Base-by-base conservation (phyloP, 2,329 filamentous ascomycete species). In the Helminthosporium solani region DNA sequence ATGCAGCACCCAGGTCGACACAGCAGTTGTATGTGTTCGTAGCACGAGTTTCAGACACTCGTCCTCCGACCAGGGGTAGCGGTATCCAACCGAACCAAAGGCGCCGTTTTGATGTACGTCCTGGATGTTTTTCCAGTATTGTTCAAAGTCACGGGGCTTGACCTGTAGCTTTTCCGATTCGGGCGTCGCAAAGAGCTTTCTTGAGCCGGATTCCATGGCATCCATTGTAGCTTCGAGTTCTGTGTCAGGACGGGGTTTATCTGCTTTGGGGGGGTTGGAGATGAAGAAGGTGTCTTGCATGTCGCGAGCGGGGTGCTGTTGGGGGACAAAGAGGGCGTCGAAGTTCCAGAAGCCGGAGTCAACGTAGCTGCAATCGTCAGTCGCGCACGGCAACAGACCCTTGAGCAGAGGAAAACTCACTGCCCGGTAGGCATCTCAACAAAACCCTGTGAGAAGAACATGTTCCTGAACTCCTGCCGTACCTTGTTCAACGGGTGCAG, bases 261-360 rank as follows among this genome's bases (percentile, higher is more conserved):
- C 90, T 30, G 90, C 91, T 47, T 73, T 74, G 49, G 83, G 78
- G 36, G 94, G 94, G 65, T 99, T 91, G 33, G 90, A 90, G 64
- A 97, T 92, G 78, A 96, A 99, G 78, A 97, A 97, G 46, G 94
- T 97, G 66, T 99, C 94, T 78, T 99, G 94, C 57, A 96, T 80
- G 70, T 99, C 94, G 68, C 94, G 89, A 49, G 94, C 94, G 41
- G 94, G 94, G 72, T 99, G 94, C 79, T 99, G 94, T 75, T 95
- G 94, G 23, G 92, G 92, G 42, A 97, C 92, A 72, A 92, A 96
- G 53, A 99, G 88, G 19, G 91, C 85, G 67, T 97, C 92, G 72
- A 97, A 97, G 74, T 97, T 97, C 90, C 94, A 99, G 84, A 97
- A 96, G 37, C 92, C 91, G 11, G 91, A 92, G 75, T 99, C 94